Conservation (phyloP, 768 basidiomycete genomes). For the Rhodotorula paludigena region DNA sequence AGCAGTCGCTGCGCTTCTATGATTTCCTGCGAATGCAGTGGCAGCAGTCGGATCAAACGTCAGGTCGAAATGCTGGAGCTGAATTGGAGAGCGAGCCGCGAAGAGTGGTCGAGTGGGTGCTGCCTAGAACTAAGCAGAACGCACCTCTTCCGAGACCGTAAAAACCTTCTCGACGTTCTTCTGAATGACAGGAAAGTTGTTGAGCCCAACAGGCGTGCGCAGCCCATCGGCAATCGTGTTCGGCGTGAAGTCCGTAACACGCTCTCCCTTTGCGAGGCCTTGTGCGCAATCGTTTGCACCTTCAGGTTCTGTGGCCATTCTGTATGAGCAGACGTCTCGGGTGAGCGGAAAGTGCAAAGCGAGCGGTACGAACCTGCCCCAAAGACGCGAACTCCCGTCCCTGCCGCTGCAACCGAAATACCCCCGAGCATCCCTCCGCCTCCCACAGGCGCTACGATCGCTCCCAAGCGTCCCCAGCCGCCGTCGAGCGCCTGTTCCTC, state of each 20-base stretch:
- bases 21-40: conserved; percentile 32
- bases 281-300: conserved; percentile 42
- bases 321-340: neutral
- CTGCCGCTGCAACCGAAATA: conserved; percentile 15
- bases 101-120: too few relatives aligned
- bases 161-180: conserved; percentile 39
- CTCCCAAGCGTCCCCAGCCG: conserved; percentile 11
- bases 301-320: conserved; percentile 35
- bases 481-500: conserved; percentile 34
- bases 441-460: conserved; percentile 40
- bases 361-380: neutral
- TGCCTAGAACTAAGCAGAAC: neutral
- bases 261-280: conserved; percentile 36
- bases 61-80: too few relatives aligned
- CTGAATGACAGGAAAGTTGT: conserved; percentile 22
- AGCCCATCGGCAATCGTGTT: conserved; percentile 45
- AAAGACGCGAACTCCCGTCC: neutral
- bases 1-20: conserved; percentile 40
- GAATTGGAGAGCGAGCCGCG: too few relatives aligned
- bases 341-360: neutral
- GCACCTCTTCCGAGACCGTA: conserved; percentile 38
- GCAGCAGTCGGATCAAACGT: neutral
- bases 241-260: conserved; percentile 38
- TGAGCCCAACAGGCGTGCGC: conserved; percentile 38
- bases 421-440: conserved; percentile 43